phyloP scores from a whole-genome alignment of 1,284 basidiomycete species.

The Ustilago lituana region DNA sequence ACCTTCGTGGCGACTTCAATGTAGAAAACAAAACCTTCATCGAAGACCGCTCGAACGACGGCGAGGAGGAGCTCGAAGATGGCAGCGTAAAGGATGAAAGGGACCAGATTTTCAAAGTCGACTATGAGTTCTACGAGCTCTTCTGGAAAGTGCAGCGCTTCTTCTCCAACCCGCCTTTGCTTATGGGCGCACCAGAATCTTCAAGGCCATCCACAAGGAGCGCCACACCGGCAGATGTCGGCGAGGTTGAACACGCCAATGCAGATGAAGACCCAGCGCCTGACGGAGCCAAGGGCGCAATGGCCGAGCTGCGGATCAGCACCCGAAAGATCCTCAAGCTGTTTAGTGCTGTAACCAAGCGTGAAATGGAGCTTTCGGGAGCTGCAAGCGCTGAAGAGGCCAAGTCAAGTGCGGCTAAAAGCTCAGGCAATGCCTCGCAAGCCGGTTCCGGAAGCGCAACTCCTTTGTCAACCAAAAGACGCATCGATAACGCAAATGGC shows the following conservation, averaged over 20 bases:
- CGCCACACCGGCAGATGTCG: conserved; percentile 22
- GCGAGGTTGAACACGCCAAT: conserved; percentile 6
- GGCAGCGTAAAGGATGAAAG: conserved; percentile 27
- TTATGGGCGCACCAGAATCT: conserved; percentile 38
- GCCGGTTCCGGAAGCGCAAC: conserved; percentile 4
- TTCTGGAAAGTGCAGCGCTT: conserved; percentile 63
- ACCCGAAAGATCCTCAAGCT: conserved; percentile 51
- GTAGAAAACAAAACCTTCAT: conserved; percentile 72
- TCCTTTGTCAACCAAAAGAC: conserved; percentile 22
- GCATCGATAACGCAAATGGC: not conserved
- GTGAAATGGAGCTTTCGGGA: conserved; percentile 52
- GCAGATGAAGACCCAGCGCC: conserved; percentile 48
- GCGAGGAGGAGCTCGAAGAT: conserved; percentile 14
- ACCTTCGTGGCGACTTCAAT: conserved; percentile 80
- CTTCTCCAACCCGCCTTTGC: conserved; percentile 56
- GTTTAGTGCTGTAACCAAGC: conserved; percentile 47
- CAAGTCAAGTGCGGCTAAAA: conserved; percentile 9
- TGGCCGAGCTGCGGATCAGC: conserved; percentile 46
- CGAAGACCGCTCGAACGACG: conserved; percentile 33
- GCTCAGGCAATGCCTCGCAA: conserved; percentile 3
- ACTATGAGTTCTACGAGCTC: conserved; percentile 52
- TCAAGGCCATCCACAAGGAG: conserved; percentile 31
- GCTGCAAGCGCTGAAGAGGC: conserved; percentile 35
- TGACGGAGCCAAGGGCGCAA: conserved; percentile 47
- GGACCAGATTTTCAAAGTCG: conserved; percentile 44